Evolutionary conservation across 2,329 filamentous ascomycete genomes (phyloP).

Genomic region (Fusarium sp.): DNA sequence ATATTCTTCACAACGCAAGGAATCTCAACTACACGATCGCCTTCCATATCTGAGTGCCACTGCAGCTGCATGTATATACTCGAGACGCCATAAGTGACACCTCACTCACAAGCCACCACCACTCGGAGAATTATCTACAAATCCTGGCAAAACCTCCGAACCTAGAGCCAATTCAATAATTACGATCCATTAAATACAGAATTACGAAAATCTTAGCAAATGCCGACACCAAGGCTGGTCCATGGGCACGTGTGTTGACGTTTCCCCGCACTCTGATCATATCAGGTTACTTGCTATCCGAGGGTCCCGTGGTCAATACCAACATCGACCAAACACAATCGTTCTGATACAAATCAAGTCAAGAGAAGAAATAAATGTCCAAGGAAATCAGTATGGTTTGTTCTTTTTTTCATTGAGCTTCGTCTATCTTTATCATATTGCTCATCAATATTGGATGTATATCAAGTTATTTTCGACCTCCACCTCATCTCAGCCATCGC

Average conservation of each 20-base stretch:
- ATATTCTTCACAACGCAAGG: background rate
- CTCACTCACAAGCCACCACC: background rate
- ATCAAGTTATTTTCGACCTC: constrained; percentile 21
- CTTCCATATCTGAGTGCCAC: background rate
- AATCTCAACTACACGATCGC: background rate
- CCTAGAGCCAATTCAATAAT: background rate
- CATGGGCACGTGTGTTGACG: constrained; percentile 19
- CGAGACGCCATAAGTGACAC: background rate
- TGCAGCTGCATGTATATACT: background rate
- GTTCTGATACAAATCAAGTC: background rate
- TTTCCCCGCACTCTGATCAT: constrained; percentile 28
- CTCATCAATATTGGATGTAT: constrained; percentile 20
- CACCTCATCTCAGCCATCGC: constrained; percentile 3
- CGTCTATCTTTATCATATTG: constrained; percentile 31
- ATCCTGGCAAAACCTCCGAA: background rate
- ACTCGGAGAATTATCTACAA: background rate
- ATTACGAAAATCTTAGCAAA: constrained; percentile 2
- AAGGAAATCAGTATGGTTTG: constrained; percentile 18
- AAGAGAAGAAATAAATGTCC: background rate
- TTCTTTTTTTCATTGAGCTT: constrained; percentile 26
- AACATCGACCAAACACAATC: constrained; percentile 4
- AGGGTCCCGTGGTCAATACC: constrained; percentile 2
- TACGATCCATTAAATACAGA: background rate
- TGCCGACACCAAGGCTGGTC: background rate
- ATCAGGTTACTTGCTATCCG: constrained; percentile 14